phyloP scores from a whole-genome alignment of 305 asterid genomes.

The Plantago rigida region DNA sequence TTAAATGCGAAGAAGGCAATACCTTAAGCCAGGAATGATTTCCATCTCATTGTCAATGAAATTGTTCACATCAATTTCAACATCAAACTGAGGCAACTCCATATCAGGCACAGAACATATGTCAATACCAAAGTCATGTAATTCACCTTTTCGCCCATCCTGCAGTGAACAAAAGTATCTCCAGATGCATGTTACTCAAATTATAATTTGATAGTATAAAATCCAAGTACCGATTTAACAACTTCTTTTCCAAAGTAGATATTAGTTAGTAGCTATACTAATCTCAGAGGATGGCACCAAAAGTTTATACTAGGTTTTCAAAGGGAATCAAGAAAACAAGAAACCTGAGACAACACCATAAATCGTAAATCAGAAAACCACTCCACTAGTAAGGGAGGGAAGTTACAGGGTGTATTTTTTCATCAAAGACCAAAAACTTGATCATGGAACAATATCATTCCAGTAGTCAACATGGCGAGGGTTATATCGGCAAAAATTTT shows the following conservation, averaged over 20 bases:
- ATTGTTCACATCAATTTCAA: slow-evolving; percentile 32
- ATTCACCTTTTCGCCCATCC: slow-evolving; percentile 33
- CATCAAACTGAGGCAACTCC: slow-evolving; percentile 30
- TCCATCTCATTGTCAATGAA: slow-evolving; percentile 29
- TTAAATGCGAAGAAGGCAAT: background rate
- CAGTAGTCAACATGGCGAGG: background rate
- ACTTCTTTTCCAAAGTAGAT: too few relatives aligned
- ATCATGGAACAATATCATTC: background rate
- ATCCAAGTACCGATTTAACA: background rate
- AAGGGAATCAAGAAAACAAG: background rate
- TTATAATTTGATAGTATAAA: background rate
- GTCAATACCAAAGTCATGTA: slow-evolving; percentile 39
- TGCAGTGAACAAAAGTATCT: slow-evolving; percentile 24
- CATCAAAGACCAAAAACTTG: slow-evolving; percentile 3
- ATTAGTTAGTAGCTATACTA: background rate
- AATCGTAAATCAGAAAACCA: background rate
- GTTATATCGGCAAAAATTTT: background rate
- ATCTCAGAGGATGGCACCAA: too few relatives aligned
- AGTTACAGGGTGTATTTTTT: background rate
- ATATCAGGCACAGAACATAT: slow-evolving; percentile 34
- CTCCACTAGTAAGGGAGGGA: slow-evolving; percentile 1
- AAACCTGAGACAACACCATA: background rate
- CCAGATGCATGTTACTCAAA: background rate
- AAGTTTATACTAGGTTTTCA: background rate
- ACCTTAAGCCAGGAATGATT: slow-evolving; percentile 42